Percentiles rank a stretch among this genome's conserved stretches.
Conservation (phyloP, 805 yeast genomes). For the Schwanniomyces vanrijiae region DNA sequence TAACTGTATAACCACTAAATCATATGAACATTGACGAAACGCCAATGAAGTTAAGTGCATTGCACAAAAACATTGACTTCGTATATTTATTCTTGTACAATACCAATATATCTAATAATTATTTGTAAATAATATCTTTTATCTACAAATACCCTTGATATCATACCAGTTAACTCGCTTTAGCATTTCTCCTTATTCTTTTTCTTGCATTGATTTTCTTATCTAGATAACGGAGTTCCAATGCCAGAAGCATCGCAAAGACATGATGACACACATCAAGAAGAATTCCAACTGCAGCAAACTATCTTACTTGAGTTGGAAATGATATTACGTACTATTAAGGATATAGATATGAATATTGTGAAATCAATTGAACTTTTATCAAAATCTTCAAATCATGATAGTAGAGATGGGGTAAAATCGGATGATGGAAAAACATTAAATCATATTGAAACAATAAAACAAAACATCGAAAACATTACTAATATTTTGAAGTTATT, state of each 20-base stretch:
- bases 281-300: slow-evolving; percentile 17
- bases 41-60: background rate
- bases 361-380: slow-evolving; percentile 22
- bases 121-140: background rate
- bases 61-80: background rate
- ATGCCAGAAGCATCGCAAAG: slow-evolving; percentile 17
- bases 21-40: background rate
- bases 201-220: too few relatives aligned
- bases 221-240: slow-evolving; percentile 27
- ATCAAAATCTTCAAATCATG: slow-evolving; percentile 5
- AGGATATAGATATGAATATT: slow-evolving; percentile 28
- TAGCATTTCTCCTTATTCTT: too few relatives aligned
- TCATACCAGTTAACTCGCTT: too few relatives aligned
- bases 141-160: too few relatives aligned
- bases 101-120: background rate
- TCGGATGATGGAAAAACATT: background rate
- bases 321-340: slow-evolving; percentile 32
- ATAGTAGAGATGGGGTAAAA: background rate
- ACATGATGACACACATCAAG: slow-evolving; percentile 3
- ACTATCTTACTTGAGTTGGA: slow-evolving; percentile 31
- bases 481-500: slow-evolving; percentile 13
- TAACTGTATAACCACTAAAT: too few relatives aligned
- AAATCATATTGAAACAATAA: slow-evolving; percentile 16
- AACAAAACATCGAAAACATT: slow-evolving; percentile 16
- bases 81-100: too few relatives aligned